Conservation (phyloP, 2,329 filamentous ascomycete species). For the Ophiostoma populinum region DNA sequence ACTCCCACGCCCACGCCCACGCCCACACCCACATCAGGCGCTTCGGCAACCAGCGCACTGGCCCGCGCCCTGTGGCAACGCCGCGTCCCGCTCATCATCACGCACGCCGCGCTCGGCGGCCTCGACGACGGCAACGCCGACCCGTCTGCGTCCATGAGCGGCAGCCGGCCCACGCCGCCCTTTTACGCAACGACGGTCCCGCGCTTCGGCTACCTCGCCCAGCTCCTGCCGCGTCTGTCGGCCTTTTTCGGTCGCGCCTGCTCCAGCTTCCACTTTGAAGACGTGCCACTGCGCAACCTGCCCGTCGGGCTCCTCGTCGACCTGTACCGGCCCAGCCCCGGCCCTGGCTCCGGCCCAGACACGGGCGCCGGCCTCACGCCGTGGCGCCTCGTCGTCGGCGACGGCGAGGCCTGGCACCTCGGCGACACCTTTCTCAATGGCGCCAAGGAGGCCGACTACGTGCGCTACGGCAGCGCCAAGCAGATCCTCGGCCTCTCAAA, state of each 20-base stretch:
- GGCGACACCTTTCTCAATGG: constrained; percentile 46
- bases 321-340: constrained; percentile 30
- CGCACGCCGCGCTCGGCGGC: constrained; percentile 22
- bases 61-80: constrained; percentile 36
- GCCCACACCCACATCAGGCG: no score
- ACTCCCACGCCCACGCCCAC: background rate
- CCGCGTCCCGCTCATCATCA: constrained; percentile 36
- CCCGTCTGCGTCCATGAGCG: background rate
- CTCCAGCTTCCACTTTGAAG: constrained; percentile 41
- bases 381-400: constrained; percentile 36
- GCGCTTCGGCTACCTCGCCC: constrained; percentile 41
- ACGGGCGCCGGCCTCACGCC: constrained; percentile 20
- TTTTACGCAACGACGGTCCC: constrained; percentile 34
- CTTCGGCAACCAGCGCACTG: constrained; percentile 12
- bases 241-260: constrained; percentile 35
- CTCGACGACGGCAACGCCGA: background rate
- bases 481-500: constrained; percentile 81
- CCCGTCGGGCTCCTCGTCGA: constrained; percentile 37
- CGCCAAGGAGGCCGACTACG: constrained; percentile 63
- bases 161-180: background rate
- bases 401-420: constrained; percentile 41
- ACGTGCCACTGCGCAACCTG: constrained; percentile 34
- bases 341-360: background rate
- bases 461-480: constrained; percentile 75
- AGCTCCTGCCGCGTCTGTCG: constrained; percentile 36